Conservation (phyloP, 176 grass and related monocot species). For the Chloris gayana region DNA sequence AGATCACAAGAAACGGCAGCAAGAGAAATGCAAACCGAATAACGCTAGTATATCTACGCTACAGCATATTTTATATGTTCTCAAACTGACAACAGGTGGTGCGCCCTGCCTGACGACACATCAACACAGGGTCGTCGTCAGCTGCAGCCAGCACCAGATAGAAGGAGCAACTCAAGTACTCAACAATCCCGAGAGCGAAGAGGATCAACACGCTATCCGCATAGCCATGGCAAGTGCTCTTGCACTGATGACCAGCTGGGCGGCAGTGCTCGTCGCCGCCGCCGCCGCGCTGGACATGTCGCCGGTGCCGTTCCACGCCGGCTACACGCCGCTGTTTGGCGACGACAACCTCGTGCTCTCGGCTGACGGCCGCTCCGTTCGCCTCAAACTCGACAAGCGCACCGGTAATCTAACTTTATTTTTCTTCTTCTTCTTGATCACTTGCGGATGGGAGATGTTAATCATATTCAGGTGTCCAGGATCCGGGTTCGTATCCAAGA, state of each 20-base stretch:
- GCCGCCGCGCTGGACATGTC: conserved; percentile 35
- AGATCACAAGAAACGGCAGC: neutral
- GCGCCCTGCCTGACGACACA: neutral
- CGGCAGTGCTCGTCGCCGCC: conserved; percentile 7
- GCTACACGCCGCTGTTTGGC: conserved; percentile 69
- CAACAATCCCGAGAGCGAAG: neutral
- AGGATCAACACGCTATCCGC: neutral
- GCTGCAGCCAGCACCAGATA: neutral
- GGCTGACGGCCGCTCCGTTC: conserved; percentile 47
- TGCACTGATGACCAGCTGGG: neutral
- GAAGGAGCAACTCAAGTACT: neutral
- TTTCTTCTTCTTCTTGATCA: neutral
- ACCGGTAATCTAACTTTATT: conserved; percentile 48
- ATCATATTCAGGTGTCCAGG: conserved; percentile 35
- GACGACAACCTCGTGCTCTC: conserved; percentile 64
- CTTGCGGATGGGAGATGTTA: neutral
- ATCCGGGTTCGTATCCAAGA: conserved; percentile 74
- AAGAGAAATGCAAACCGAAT: neutral
- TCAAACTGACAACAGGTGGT: neutral
- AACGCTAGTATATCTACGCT: neutral
- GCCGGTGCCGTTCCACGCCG: conserved; percentile 58
- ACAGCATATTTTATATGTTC: neutral
- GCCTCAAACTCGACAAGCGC: conserved; percentile 63
- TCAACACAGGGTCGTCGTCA: neutral
- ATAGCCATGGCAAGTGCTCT: conserved; percentile 2